These are phyloP conservation scores for Protomyces gravidus DNA, from an alignment of 1,139 yeast genomes.

Conservation along the genomic window DNA sequence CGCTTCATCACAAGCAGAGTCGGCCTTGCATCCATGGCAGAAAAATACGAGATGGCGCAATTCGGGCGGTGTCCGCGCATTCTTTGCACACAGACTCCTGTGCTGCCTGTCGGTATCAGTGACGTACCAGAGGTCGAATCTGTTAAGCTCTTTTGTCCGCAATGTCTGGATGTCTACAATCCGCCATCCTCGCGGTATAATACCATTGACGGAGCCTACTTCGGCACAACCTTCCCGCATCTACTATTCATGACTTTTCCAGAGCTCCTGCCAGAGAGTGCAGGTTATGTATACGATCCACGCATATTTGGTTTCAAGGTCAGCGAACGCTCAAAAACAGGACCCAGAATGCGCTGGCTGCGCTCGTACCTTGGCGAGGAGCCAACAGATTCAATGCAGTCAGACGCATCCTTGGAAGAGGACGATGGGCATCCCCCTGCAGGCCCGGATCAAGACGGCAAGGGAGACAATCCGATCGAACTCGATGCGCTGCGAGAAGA, in stretches of 20 bases:
- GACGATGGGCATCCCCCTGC: background rate
- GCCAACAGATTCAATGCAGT: background rate
- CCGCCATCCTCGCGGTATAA: slow-evolving; percentile 81
- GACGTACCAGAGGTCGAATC: slow-evolving; percentile 91
- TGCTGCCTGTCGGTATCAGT: slow-evolving; percentile 86
- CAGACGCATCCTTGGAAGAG: background rate
- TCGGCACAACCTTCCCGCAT: slow-evolving; percentile 95
- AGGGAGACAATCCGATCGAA: no score
- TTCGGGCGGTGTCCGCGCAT: slow-evolving; percentile 92
- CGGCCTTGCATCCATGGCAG: slow-evolving; percentile 83
- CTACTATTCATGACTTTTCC: slow-evolving; percentile 84
- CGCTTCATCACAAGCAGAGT: slow-evolving; percentile 82
- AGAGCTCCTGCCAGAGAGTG: slow-evolving; percentile 48
- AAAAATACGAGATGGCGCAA: slow-evolving; percentile 80
- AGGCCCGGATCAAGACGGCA: background rate
- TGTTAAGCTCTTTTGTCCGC: slow-evolving; percentile 87
- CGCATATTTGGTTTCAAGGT: slow-evolving; percentile 80
- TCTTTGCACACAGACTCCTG: slow-evolving; percentile 84
- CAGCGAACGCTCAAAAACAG: slow-evolving; percentile 68
- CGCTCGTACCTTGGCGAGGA: slow-evolving; percentile 42
- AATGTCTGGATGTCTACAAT: slow-evolving; percentile 83
- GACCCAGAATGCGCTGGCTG: slow-evolving; percentile 95
- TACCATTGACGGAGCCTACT: slow-evolving; percentile 91
- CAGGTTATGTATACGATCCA: slow-evolving; percentile 27
- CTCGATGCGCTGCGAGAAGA: no score